Percentiles rank a stretch among this genome's conserved stretches.
These are phyloP conservation scores for Podosphaera fusca DNA, from an alignment of 2,329 filamentous ascomycete genomes.

Conservation along the genomic window DNA sequence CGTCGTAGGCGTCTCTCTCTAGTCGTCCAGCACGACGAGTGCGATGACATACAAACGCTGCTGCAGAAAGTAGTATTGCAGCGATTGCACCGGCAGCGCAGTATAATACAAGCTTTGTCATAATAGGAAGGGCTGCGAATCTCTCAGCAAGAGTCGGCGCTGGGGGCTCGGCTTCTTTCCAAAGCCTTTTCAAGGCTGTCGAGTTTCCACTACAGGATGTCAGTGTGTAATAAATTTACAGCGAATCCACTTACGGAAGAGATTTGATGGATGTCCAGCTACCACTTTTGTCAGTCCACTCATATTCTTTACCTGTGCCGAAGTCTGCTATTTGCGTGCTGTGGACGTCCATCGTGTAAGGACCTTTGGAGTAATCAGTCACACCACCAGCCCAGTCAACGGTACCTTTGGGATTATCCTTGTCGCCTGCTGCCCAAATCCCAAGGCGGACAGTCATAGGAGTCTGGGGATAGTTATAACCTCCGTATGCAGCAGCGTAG, in stretches of 20 bases:
- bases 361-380: conserved; percentile 40
- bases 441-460: conserved; percentile 48
- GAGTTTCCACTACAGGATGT: conserved; percentile 29
- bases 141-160: conserved; percentile 25
- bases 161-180: conserved; percentile 11
- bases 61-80: conserved; percentile 20
- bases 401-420: conserved; percentile 29
- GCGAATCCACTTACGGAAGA: conserved; percentile 22
- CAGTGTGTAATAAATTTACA: conserved; percentile 3
- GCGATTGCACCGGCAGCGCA: conserved; percentile 23
- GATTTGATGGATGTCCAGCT: conserved; percentile 40
- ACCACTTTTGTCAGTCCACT: conserved; percentile 37
- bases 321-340: conserved; percentile 32
- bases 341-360: conserved; percentile 55
- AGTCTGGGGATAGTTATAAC: conserved; percentile 48
- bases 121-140: conserved; percentile 27
- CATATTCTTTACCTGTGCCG: conserved; percentile 36
- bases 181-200: conserved; percentile 24
- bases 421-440: conserved; percentile 40
- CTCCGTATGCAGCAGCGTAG: conserved; percentile 35
- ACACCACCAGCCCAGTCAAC: conserved; percentile 47
- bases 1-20: conserved; percentile 23
- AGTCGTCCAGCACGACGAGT: conserved; percentile 28
- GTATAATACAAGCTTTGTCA: conserved; percentile 30
- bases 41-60: conserved; percentile 29